Base-by-base conservation (phyloP, 2,329 filamentous ascomycete species). In the Alternaria viburni region DNA sequence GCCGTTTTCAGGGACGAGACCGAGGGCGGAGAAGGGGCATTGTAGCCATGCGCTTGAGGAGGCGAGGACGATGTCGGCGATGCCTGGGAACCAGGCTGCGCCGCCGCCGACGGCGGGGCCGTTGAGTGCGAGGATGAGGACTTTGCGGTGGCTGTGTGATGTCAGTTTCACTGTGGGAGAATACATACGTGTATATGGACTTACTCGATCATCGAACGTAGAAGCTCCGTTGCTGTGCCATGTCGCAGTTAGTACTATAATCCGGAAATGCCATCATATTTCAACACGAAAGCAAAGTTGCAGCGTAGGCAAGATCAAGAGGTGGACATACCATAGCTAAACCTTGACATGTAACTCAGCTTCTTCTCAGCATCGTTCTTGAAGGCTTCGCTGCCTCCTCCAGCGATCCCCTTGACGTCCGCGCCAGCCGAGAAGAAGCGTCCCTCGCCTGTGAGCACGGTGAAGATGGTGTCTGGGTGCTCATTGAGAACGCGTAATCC, bases 401-500 rank as follows among this genome's bases (percentile, higher is more conserved):
- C 26, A 1, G 43, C 25, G 12, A 69, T 65, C 74, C 81, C 79
- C 68, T 77, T 81, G 2, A 86, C 81, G 75, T 86, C 83, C 17
- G 84, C 83, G 17, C 84, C 84, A 0, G 83, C 81, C 19, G 80
- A 83, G 69, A 86, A 86, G 72, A 85, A 86, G 11, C 83, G 75
- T 2, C 84, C 84, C 66, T 84, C 83, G 17, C 84, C 84, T 1
- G 83, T 86, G 11, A 85, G 65, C 2, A 86, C 83, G 2, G 84
- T 86, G 68, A 86, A 85, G 13, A 85, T 71, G 6, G 84, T 86
- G 43, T 82, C 79, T 4, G 83, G 83, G 65, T 85, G 78, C 32
- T 82, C 77, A 66, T 85, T 79, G 5, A 85, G 75, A 36, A 81
- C 77, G 61, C 83, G 74, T 2, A 85, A 72, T 0, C 82, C 83